Percentiles rank a stretch among this genome's conserved stretches.
Evolutionary conservation across 106 monocot species (phyloP).

Genomic region (Dendrobium officinale): DNA sequence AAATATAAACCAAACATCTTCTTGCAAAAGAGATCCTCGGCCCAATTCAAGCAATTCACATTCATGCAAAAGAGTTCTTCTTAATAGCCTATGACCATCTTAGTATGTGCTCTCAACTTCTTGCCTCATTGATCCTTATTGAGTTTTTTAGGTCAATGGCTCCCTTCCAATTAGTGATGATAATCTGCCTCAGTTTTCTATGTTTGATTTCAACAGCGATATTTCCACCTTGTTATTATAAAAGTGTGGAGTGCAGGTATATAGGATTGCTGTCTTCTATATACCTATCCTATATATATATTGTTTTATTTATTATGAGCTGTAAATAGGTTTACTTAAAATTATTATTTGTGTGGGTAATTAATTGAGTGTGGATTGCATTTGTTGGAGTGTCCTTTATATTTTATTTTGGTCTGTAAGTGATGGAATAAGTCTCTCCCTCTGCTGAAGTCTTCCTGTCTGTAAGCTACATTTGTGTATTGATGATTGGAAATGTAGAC

Average conservation of each 20-base stretch:
- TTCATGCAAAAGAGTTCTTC: constrained; percentile 23
- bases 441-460: too few species aligned
- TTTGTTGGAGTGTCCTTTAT: too few species aligned
- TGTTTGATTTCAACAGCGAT: not conserved
- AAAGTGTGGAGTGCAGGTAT: not conserved
- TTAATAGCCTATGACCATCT: constrained; percentile 19
- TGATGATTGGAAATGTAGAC: too few species aligned
- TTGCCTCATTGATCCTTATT: not conserved
- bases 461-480: too few species aligned
- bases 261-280: too few species aligned
- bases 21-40: constrained; percentile 54
- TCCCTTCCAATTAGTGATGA: not conserved
- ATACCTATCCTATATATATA: not conserved
- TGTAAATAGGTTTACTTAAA: constrained; percentile 4
- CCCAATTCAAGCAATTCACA: not conserved
- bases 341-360: too few species aligned
- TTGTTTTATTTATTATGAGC: not conserved
- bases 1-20: constrained; percentile 26
- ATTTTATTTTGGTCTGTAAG: too few species aligned
- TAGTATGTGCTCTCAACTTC: not conserved
- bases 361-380: too few species aligned
- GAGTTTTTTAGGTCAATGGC: too few species aligned
- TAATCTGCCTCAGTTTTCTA: not conserved
- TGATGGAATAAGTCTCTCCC: too few species aligned
- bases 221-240: not conserved